Conservation (phyloP, 352 stramenopile genomes). For the Blastocystis sp. region DNA sequence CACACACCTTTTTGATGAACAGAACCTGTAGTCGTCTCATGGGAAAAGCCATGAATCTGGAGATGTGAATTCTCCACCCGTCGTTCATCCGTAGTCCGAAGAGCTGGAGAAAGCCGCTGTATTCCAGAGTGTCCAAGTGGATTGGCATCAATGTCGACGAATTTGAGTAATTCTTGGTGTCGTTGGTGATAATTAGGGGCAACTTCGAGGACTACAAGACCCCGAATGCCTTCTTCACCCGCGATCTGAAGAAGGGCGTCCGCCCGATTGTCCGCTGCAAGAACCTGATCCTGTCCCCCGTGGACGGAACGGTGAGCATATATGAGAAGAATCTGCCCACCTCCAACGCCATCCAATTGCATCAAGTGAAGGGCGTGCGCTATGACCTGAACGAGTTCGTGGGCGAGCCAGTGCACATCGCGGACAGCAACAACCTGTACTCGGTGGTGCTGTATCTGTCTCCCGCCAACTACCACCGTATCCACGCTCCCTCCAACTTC, state of each 20-base stretch:
- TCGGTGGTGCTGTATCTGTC: constrained; percentile 62
- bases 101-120: constrained; percentile 49
- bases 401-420: not conserved
- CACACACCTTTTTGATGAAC: constrained; percentile 56
- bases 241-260: not conserved
- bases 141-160: constrained; percentile 50
- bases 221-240: constrained; percentile 65
- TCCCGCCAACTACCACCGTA: constrained; percentile 63
- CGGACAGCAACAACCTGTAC: constrained; percentile 31
- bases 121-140: constrained; percentile 37
- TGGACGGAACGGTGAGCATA: constrained; percentile 56
- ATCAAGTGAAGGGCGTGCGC: constrained; percentile 64
- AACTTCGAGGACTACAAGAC: constrained; percentile 68
- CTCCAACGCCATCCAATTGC: constrained; percentile 14
- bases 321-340: constrained; percentile 27
- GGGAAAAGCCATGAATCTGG: constrained; percentile 30
- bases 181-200: not conserved
- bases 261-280: constrained; percentile 1
- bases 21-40: constrained; percentile 55
- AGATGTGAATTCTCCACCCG: not conserved
- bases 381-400: constrained; percentile 57
- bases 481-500: constrained; percentile 8
- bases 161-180: constrained; percentile 20
- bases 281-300: constrained; percentile 47
- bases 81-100: constrained; percentile 49